Evolutionary conservation across 2,329 filamentous ascomycete species (phyloP), one percentile per base, ranked within the genome.

Genomic region (Colletotrichum eremochloae): DNA sequence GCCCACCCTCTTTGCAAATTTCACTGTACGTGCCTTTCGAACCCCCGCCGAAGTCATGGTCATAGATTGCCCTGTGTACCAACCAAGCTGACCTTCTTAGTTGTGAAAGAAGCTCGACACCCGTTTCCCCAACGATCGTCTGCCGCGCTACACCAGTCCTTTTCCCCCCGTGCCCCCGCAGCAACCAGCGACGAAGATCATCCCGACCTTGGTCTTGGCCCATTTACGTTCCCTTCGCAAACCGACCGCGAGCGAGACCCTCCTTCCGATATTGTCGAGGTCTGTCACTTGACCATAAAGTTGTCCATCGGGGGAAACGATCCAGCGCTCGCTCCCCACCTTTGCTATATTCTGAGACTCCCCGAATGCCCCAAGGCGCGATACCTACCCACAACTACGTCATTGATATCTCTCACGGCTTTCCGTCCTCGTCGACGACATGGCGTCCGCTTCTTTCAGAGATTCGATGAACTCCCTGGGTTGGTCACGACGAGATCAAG

Each of bases 391-490:
- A 6, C 36, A 31, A 48, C 42, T 63, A 57, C 70, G 67, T 71
- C 70, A 63, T 68, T 33, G 33, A 50, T 24, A 36, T 29, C 52
- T 44, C 46, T 57, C 46, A 36, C 42, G 31, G 29, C 31, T 53
- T 31, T 31, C 48, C 8, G 38, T 18, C 29, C 36, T 11, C 29
- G 65, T 15, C 61, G 31, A 66, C 71, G 82, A 73, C 74, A 97
- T 97, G 95, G 93, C 95, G 74, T 96, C 95, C 76, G 87, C 91
- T 76, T 94, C 94, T 58, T 98, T 99, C 83, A 91, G 95, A 81
- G 94, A 98, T 83, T 97, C 94, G 31, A 95, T 98, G 87, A 97
- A 94, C 86, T 96, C 94, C 72, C 84, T 98, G 78, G 96, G 96
- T 74, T 98, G 96, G 96, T 94, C 94, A 79, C 93, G 96, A 77